These are phyloP conservation scores for Talaromyces amestolkiae DNA, from an alignment of 2,329 filamentous ascomycete genomes.

Conservation along the genomic window DNA sequence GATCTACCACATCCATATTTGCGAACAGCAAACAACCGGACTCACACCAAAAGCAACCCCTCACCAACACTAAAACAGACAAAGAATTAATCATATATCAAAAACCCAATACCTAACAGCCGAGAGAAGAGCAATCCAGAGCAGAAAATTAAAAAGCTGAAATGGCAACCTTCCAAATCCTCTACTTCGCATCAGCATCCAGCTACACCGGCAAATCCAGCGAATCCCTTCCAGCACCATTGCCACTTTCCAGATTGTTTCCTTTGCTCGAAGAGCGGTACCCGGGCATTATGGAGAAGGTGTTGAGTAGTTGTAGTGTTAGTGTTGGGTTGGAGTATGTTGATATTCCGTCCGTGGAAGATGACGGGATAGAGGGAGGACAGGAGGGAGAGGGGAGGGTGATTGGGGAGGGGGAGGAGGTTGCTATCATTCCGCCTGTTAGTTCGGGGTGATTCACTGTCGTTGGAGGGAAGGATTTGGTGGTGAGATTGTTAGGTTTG, in stretches of 20 bases:
- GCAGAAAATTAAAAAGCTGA: background rate
- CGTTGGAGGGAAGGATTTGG: background rate
- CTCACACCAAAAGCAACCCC: too few species aligned
- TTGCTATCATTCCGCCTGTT: constrained; percentile 49
- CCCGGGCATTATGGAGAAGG: constrained; percentile 40
- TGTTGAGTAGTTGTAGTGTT: constrained; percentile 42
- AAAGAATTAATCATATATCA: too few species aligned
- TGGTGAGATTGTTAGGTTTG: background rate
- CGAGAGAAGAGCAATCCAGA: too few species aligned
- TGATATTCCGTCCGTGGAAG: constrained; percentile 29
- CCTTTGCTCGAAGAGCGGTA: constrained; percentile 39
- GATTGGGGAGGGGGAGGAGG: constrained; percentile 42
- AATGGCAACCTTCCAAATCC: constrained; percentile 40
- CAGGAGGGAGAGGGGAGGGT: constrained; percentile 24
- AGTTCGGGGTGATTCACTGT: constrained; percentile 41
- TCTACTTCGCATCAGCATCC: constrained; percentile 47
- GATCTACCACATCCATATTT: background rate
- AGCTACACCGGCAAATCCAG: constrained; percentile 41
- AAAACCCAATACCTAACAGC: too few species aligned
- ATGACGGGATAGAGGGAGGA: constrained; percentile 17
- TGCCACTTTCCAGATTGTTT: constrained; percentile 39
- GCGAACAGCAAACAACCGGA: background rate
- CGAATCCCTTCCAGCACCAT: constrained; percentile 42
- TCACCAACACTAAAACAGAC: too few species aligned
- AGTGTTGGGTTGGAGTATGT: constrained; percentile 47